Conservation (phyloP, 2,329 filamentous ascomycete species). For the Diatrype stigma region DNA sequence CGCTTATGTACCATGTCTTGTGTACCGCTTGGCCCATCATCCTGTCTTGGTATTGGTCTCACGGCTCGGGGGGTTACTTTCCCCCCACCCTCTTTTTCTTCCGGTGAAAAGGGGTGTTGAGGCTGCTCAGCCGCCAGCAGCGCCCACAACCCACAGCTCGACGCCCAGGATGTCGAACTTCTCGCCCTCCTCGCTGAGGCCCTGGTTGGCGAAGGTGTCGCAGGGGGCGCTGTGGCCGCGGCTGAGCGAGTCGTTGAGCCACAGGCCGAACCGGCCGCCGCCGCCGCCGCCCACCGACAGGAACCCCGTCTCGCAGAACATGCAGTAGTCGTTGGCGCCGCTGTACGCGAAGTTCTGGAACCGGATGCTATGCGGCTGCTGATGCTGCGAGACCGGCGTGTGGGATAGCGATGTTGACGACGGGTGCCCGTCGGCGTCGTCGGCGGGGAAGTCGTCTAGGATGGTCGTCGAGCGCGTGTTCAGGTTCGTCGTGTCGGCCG, state of each 20-base stretch:
- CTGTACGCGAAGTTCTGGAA: slow-evolving; percentile 98
- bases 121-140: slow-evolving; percentile 6
- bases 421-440: slow-evolving; percentile 17
- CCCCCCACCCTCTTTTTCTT: too few relatives aligned
- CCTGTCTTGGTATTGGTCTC: too few relatives aligned
- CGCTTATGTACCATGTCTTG: too few relatives aligned
- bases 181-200: slow-evolving; percentile 83
- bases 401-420: slow-evolving; percentile 12
- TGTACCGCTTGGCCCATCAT: too few relatives aligned
- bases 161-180: slow-evolving; percentile 91
- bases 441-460: slow-evolving; percentile 25
- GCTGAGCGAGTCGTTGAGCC: slow-evolving; percentile 84
- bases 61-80: too few relatives aligned
- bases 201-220: slow-evolving; percentile 92
- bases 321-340: slow-evolving; percentile 93
- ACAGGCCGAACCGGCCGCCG: slow-evolving; percentile 88
- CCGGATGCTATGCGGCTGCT: slow-evolving; percentile 76
- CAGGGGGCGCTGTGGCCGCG: slow-evolving; percentile 79
- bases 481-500: slow-evolving; percentile 46
- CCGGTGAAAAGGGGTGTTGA: too few relatives aligned
- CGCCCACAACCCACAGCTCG: slow-evolving; percentile 88
- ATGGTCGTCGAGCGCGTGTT: slow-evolving; percentile 40
- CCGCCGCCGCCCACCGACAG: slow-evolving; percentile 69
- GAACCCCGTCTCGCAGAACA: slow-evolving; percentile 83
- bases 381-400: slow-evolving; percentile 34